Conservation (phyloP, 208 protist genomes). For the Strigomonas culicis region DNA sequence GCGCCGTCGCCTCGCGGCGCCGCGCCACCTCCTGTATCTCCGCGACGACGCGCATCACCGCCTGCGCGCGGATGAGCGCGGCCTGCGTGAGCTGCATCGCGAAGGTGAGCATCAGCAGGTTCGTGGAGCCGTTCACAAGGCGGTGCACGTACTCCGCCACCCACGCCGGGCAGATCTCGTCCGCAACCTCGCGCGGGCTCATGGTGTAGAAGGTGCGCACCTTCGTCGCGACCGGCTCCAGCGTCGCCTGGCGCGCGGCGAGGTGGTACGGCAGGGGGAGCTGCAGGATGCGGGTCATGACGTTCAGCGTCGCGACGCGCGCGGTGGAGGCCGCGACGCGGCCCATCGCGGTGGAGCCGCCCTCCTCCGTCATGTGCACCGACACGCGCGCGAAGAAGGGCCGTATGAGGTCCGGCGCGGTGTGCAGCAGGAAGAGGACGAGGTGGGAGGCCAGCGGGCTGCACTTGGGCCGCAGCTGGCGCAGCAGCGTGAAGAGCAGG, state of each 20-base stretch:
- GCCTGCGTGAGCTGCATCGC: slow-evolving; percentile 83
- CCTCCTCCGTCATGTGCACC: slow-evolving; percentile 71
- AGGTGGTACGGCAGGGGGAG: slow-evolving; percentile 86
- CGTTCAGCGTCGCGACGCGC: slow-evolving; percentile 64
- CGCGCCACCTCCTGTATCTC: slow-evolving; percentile 32
- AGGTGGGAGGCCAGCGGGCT: slow-evolving; percentile 54
- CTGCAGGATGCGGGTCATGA: slow-evolving; percentile 80
- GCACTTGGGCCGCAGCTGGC: slow-evolving; percentile 67
- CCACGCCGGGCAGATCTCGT: slow-evolving; percentile 83
- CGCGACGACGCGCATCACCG: slow-evolving; percentile 47
- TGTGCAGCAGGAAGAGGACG: slow-evolving; percentile 69
- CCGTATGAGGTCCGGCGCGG: slow-evolving; percentile 79
- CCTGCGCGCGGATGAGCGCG: slow-evolving; percentile 61
- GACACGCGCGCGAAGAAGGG: slow-evolving; percentile 85
- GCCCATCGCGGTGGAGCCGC: slow-evolving; percentile 14
- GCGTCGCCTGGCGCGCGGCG: slow-evolving; percentile 33
- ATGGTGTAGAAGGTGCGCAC: slow-evolving; percentile 76
- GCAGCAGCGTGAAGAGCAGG: slow-evolving; percentile 84
- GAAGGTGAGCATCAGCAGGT: slow-evolving; percentile 67
- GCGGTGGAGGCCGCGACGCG: slow-evolving; percentile 58
- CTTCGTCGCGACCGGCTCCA: slow-evolving; percentile 53
- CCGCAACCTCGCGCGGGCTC: slow-evolving; percentile 64
- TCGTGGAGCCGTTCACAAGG: slow-evolving; percentile 76
- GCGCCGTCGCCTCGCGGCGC: not conserved
- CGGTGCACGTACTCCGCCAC: slow-evolving; percentile 78